phyloP scores from a whole-genome alignment of 2,329 filamentous ascomycete species.

The Colletotrichum cuscutae region DNA sequence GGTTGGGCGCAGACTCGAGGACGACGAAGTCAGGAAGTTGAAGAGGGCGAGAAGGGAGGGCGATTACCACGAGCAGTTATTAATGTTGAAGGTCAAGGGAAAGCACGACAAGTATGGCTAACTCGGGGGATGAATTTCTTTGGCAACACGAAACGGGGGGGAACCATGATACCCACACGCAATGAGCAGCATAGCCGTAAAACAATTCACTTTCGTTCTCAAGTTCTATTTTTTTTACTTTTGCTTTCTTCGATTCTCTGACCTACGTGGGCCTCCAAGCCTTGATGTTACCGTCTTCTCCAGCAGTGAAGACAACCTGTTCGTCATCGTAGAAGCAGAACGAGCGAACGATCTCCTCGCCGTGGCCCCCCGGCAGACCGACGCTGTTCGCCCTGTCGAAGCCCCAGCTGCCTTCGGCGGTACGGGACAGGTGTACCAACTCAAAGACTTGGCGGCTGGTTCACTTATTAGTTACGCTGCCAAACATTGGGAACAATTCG shows the following conservation, averaged over 20 bases:
- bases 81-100: slow-evolving; percentile 89
- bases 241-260: neutral
- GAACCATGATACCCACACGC: slow-evolving; percentile 25
- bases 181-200: neutral
- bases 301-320: slow-evolving; percentile 67
- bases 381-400: slow-evolving; percentile 67
- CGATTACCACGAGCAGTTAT: slow-evolving; percentile 86
- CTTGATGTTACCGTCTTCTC: slow-evolving; percentile 68
- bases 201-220: neutral
- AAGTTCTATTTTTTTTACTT: neutral
- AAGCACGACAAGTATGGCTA: slow-evolving; percentile 87
- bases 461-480: neutral
- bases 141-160: neutral
- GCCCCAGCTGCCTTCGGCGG: slow-evolving; percentile 58
- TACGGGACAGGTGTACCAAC: slow-evolving; percentile 67
- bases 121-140: neutral
- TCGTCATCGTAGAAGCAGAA: slow-evolving; percentile 73
- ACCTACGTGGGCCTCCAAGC: slow-evolving; percentile 57
- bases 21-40: slow-evolving; percentile 86
- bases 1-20: slow-evolving; percentile 79
- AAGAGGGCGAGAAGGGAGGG: slow-evolving; percentile 88
- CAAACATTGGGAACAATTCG: neutral
- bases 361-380: slow-evolving; percentile 70
- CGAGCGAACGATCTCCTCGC: slow-evolving; percentile 70
- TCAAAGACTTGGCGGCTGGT: slow-evolving; percentile 66